Conservation (phyloP, 78 protist genomes). For the Mastigamoeba balamuthi region DNA sequence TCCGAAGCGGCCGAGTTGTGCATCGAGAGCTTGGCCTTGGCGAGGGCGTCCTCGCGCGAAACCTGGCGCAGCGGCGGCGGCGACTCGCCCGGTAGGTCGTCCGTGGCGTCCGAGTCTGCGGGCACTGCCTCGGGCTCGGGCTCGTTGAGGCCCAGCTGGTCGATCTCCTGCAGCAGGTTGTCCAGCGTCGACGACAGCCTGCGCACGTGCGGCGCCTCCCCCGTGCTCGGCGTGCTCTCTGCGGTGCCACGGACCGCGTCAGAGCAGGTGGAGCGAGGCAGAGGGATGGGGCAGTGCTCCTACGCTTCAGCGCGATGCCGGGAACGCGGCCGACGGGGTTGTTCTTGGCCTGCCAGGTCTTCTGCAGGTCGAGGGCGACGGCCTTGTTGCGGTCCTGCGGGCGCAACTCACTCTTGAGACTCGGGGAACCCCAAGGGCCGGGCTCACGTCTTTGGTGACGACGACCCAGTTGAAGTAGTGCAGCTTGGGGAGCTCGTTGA, state of each 20-base stretch:
- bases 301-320: neutral
- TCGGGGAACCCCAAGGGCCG: neutral
- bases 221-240: neutral
- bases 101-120: too few relatives aligned
- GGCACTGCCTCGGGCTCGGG: too few relatives aligned
- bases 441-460: slow-evolving; percentile 19
- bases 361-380: neutral
- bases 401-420: neutral
- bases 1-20: too few relatives aligned
- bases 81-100: too few relatives aligned
- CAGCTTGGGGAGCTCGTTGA: slow-evolving; percentile 17
- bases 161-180: neutral
- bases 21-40: too few relatives aligned
- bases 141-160: too few relatives aligned
- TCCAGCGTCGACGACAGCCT: neutral
- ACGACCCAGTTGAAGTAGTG: slow-evolving; percentile 25
- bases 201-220: neutral
- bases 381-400: neutral
- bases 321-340: neutral
- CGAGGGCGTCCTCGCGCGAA: too few relatives aligned
- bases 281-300: too few relatives aligned
- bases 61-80: too few relatives aligned
- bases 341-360: neutral
- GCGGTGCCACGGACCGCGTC: neutral
- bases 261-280: neutral